phyloP scores from a whole-genome alignment of 768 basidiomycete species.

The Podaxis pistillaris region DNA sequence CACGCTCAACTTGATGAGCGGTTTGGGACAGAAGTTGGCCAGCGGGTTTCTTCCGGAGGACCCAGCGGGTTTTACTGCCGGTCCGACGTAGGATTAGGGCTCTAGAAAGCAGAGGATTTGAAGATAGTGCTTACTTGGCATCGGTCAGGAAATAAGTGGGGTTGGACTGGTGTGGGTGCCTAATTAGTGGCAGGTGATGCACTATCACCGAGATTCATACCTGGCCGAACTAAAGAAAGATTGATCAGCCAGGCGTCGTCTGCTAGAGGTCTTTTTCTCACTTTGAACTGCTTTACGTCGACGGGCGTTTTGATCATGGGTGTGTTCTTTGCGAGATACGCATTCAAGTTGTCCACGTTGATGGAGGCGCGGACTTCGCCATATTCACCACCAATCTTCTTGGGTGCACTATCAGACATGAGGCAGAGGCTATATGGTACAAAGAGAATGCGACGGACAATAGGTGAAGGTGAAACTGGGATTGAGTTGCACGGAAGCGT shows the following conservation, averaged over 20 bases:
- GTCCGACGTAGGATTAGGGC: not conserved
- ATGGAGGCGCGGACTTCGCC: constrained; percentile 72
- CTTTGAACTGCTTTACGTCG: constrained; percentile 90
- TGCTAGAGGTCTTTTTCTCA: constrained; percentile 30
- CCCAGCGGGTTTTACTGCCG: constrained; percentile 58
- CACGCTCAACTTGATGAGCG: constrained; percentile 94
- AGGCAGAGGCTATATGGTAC: constrained; percentile 20
- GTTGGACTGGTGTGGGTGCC: constrained; percentile 61
- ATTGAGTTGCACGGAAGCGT: not conserved
- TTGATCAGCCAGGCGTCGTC: not conserved
- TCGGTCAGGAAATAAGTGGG: constrained; percentile 94
- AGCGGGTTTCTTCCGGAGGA: constrained; percentile 90
- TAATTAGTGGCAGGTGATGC: not conserved
- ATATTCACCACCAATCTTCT: constrained; percentile 71
- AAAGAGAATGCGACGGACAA: constrained; percentile 5
- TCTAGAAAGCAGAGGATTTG: not conserved
- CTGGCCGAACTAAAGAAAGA: constrained; percentile 72
- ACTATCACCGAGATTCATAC: constrained; percentile 35
- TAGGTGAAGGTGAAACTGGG: not conserved
- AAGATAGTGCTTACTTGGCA: constrained; percentile 46
- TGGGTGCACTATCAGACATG: constrained; percentile 21
- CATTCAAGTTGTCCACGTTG: constrained; percentile 60
- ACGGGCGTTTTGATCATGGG: constrained; percentile 61
- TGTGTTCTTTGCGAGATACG: constrained; percentile 60
- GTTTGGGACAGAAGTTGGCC: constrained; percentile 86